Base-by-base conservation (phyloP, 805 yeast species). In the Kodamaea neixiangensis region DNA sequence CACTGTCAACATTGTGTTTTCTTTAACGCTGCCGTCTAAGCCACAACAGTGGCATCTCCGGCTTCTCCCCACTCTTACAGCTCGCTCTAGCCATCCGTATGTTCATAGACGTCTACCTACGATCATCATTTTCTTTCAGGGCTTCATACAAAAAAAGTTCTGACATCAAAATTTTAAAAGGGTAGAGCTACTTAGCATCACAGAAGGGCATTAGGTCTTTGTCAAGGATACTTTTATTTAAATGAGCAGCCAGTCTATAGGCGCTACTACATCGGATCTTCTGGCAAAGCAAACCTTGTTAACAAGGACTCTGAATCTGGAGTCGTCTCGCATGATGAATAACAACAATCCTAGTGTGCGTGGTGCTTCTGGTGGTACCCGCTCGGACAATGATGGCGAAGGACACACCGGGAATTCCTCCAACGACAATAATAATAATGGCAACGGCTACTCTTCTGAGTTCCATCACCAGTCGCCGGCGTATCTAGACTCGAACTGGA, bases 401-500 rank as follows among this genome's bases (percentile, higher is more conserved):
- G 31, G 31, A 25, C 5, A 25, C 31, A 25, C 31, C 31, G 31
- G 31, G 7, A 25, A 25, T 7, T 25, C 31, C 7, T 9, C 13
- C 11, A 25, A 25, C 11, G 31, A 25, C 3, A 25, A 25, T 25
- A 25, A 25, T 25, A 25, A 25, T 25, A 25, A 25, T 25, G 31
- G 47, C 29, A 50, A 47, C 17, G 54, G 42, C 17, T 48, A 49
- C 31, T 39, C 49, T 11, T 43, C 52, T 14, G 49, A 33, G 21
- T 47, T 40, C 13, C 31, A 39, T 6, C 25, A 22, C 44, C 53
- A 42, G 14, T 46, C 53, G 3, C 47, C 55, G 25, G 15, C 20
- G 29, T 59, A 61, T 41, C 50, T 62, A n/a, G 69, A 65, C 45
- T 40, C 60, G 6, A 57, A 62, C 56, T 73, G 78, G 78, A 66